These are phyloP conservation scores for Penicillium parvum DNA, from an alignment of 495 filamentous ascomycete species.

Conservation along the genomic window DNA sequence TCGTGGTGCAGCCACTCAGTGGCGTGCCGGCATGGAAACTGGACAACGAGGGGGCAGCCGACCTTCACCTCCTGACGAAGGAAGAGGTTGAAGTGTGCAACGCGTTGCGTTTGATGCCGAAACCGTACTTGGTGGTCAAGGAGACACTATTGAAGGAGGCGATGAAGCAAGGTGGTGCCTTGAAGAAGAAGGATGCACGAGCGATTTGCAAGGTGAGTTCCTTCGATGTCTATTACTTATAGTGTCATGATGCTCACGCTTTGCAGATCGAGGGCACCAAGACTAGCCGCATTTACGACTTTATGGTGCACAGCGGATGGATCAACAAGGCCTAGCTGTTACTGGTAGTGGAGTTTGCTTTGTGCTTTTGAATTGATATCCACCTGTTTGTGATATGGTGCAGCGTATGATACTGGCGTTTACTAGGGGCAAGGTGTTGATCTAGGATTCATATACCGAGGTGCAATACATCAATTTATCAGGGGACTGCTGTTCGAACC, in stretches of 20 bases:
- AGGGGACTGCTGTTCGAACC: no score
- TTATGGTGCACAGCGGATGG: constrained; percentile 91
- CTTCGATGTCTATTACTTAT: background rate
- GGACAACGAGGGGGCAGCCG: constrained; percentile 68
- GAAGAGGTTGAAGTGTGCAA: constrained; percentile 86
- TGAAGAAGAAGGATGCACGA: constrained; percentile 89
- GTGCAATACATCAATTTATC: constrained; percentile 1
- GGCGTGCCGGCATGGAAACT: constrained; percentile 64
- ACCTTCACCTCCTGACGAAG: constrained; percentile 78
- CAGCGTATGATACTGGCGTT: constrained; percentile 22
- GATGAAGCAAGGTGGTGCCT: constrained; percentile 73
- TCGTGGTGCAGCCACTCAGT: constrained; percentile 41
- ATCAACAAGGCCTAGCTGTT: constrained; percentile 63
- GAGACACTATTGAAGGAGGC: constrained; percentile 83
- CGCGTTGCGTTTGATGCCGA: constrained; percentile 75
- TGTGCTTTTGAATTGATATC: constrained; percentile 17
- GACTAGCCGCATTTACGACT: constrained; percentile 76
- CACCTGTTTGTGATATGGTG: constrained; percentile 8
- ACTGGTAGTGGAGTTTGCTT: constrained; percentile 3
- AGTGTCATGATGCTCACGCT: constrained; percentile 7
- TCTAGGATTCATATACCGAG: constrained; percentile 10
- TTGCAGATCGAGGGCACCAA: constrained; percentile 61
- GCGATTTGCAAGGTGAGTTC: constrained; percentile 59
- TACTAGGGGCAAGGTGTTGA: constrained; percentile 10
- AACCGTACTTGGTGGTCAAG: constrained; percentile 92